phyloP scores from a whole-genome alignment of 495 filamentous ascomycete genomes.

The Wilcoxina mikolae region DNA sequence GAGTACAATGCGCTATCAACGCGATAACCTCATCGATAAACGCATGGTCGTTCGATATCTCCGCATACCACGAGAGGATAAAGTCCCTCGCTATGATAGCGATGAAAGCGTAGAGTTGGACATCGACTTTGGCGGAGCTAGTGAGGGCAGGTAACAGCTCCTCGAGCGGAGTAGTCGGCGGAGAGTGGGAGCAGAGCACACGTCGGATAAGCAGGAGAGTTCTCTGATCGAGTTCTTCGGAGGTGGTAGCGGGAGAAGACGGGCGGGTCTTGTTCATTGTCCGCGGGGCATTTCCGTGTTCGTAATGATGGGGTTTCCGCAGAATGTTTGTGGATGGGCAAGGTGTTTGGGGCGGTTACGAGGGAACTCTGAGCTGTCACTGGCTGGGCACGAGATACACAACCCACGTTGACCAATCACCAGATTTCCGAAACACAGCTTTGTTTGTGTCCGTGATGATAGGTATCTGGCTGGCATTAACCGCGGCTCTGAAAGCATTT shows the following conservation, averaged over 20 bases:
- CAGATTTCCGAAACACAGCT: too few species aligned
- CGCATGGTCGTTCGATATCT: slow-evolving; percentile 74
- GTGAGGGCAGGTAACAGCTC: slow-evolving; percentile 82
- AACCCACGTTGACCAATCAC: too few species aligned
- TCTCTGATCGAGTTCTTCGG: slow-evolving; percentile 34
- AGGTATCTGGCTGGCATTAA: too few species aligned
- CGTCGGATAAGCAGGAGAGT: slow-evolving; percentile 48
- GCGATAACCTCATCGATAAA: slow-evolving; percentile 77
- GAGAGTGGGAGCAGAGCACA: slow-evolving; percentile 39
- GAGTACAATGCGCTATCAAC: slow-evolving; percentile 78
- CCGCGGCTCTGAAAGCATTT: too few species aligned
- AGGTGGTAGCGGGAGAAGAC: neutral
- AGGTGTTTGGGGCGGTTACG: too few species aligned
- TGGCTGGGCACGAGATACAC: too few species aligned
- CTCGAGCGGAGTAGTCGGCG: slow-evolving; percentile 45
- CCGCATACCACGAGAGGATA: slow-evolving; percentile 81
- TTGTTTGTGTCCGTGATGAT: too few species aligned
- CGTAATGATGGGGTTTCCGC: too few species aligned
- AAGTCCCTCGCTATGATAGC: slow-evolving; percentile 71
- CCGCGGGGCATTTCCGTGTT: neutral
- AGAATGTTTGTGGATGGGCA: too few species aligned
- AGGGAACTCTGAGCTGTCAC: too few species aligned
- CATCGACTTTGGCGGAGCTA: slow-evolving; percentile 78
- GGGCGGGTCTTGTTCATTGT: neutral
- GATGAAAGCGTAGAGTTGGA: slow-evolving; percentile 81